phyloP scores from a whole-genome alignment of 306 rosid species.

The Acacia crassicarpa region DNA sequence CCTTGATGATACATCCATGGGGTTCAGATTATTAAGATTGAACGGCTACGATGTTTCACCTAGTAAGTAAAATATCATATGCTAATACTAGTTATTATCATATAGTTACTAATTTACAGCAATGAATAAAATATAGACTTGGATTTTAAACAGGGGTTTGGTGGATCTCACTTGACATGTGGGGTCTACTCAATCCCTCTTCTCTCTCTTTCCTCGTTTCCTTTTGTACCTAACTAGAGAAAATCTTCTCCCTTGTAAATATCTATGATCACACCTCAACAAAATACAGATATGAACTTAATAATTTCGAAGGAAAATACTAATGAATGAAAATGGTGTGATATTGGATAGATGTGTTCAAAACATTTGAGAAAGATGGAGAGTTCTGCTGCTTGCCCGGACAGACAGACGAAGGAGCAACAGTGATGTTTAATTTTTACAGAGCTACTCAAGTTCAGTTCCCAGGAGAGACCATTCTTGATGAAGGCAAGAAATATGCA shows the following conservation, averaged over 20 bases:
- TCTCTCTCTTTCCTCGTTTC: too few relatives aligned
- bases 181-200: neutral
- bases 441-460: constrained; percentile 59
- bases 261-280: neutral
- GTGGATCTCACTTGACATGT: neutral
- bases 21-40: constrained; percentile 54
- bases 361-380: constrained; percentile 48
- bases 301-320: neutral
- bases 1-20: constrained; percentile 74
- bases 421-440: constrained; percentile 57
- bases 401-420: constrained; percentile 58
- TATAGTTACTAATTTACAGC: neutral
- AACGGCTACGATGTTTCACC: constrained; percentile 57
- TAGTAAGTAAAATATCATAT: constrained; percentile 30
- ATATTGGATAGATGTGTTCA: constrained; percentile 48
- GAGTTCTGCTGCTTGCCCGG: constrained; percentile 61
- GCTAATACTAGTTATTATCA: neutral
- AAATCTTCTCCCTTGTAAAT: neutral
- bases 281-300: neutral
- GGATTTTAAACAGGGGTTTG: neutral
- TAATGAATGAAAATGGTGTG: neutral
- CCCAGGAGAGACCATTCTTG: constrained; percentile 54
- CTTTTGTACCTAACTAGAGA: neutral
- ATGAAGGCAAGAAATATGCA: constrained; percentile 49
- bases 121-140: neutral